Percentiles rank a stretch among this genome's conserved stretches.
These are phyloP conservation scores for Colletotrichum echinochloae DNA, from an alignment of 2,329 filamentous ascomycete genomes.

Conservation along the genomic window DNA sequence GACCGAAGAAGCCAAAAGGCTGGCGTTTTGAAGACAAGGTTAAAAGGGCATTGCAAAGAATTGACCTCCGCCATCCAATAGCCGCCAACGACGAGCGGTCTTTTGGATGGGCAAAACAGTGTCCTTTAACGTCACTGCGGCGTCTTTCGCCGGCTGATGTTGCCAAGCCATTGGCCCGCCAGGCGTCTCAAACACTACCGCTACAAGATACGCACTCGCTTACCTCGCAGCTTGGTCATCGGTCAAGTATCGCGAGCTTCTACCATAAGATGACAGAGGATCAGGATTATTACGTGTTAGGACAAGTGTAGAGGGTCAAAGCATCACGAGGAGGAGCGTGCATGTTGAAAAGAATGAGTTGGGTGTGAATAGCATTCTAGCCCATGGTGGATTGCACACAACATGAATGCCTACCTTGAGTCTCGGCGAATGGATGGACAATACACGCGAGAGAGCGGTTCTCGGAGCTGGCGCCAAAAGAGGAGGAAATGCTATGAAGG, in stretches of 20 bases:
- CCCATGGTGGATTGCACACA: background rate
- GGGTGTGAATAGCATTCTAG: background rate
- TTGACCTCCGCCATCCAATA: no score
- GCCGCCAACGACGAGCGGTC: no score
- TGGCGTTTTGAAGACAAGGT: background rate
- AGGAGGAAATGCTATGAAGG: background rate
- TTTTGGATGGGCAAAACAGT: no score
- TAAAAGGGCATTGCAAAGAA: background rate
- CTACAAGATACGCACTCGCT: no score
- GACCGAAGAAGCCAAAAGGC: background rate
- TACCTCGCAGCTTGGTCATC: no score
- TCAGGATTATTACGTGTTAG: no score
- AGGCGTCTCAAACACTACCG: no score
- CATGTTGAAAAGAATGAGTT: background rate
- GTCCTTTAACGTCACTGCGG: no score
- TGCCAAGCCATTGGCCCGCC: background rate
- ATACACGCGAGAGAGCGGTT: background rate
- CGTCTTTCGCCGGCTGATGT: background rate
- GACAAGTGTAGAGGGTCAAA: background rate
- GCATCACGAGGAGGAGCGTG: background rate
- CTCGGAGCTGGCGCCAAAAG: background rate
- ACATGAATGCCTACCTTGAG: background rate
- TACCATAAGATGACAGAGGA: background rate
- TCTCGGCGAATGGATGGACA: background rate
- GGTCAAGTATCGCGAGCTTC: background rate